Evolutionary conservation across 1,284 basidiomycete genomes (phyloP), one percentile per base, ranked within the genome.

Genomic region (Naganishia liquefaciens): DNA sequence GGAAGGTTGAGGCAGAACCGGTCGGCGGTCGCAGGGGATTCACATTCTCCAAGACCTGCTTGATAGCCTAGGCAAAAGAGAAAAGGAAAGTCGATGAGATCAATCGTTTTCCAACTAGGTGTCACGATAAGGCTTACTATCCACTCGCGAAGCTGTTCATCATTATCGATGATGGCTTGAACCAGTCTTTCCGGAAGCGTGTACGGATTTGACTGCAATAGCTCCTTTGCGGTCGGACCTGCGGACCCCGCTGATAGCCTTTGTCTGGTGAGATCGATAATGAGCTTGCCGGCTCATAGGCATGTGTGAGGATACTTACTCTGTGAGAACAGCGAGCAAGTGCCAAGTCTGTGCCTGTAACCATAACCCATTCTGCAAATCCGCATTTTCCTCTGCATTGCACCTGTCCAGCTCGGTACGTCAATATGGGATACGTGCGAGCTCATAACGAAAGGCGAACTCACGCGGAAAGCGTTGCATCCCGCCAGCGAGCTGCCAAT

Each of bases 331-430:
- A 13, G 51, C 66, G 19, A 67, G 44, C 52, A 67, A 43, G 33
- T 64, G 55, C 66, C 66, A 67, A 30, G 62, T 51, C 37, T 67
- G 66, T 10, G 66, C 50, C 52, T 67, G 66, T 44, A 64, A 42
- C 57, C 54, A 60, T 19, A 62, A 53, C 25, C 40, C 66, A 25
- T 64, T 27, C 30, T 61, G 54, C n/a, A 55, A 37, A 19, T 54
- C 55, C 44, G 50, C 57, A 19, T 42, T 47, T 9, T 44, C 54
- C 47, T 65, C 57, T 28, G 51, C 25, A 21, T 28, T 37, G 27
- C 39, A 44, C 27, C 47, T 54, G 23, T 6, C 13, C 23, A 28
- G n/a, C 37, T 5, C 21, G 37, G 42, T 25, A 3, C 21, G 1
- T 19, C 17, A n/a, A 44, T 15, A 9, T 17, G 21, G 3, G 42